Evolutionary conservation across 1,284 basidiomycete genomes (phyloP).

Genomic region (Pholiota adiposa): DNA sequence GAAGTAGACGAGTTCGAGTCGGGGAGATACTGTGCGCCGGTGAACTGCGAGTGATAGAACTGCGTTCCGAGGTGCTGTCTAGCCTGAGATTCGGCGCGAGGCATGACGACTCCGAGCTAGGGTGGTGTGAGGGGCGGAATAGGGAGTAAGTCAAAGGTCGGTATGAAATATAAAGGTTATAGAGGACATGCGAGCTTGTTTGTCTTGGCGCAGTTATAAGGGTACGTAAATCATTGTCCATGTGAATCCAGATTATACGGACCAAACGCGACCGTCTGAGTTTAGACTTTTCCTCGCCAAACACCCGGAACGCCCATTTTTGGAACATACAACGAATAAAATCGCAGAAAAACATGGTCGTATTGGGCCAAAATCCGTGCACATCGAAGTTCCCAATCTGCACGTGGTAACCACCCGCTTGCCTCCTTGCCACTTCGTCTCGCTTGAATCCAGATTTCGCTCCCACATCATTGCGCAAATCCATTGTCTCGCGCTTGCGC

Average conservation of each 20-base stretch:
- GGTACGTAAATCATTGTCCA: slow-evolving; percentile 27
- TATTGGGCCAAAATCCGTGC: slow-evolving; percentile 19
- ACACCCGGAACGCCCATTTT: slow-evolving; percentile 26
- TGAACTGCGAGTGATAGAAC: slow-evolving; percentile 35
- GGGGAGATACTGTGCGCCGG: slow-evolving; percentile 28
- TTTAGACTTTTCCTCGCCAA: slow-evolving; percentile 33
- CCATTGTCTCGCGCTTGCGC: no score
- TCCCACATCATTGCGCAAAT: neutral
- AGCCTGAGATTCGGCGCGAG: slow-evolving; percentile 37
- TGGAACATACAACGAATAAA: slow-evolving; percentile 13
- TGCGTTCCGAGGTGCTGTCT: slow-evolving; percentile 26
- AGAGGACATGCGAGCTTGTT: slow-evolving; percentile 10
- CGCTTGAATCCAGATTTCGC: neutral
- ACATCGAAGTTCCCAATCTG: slow-evolving; percentile 20
- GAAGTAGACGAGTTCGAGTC: slow-evolving; percentile 27
- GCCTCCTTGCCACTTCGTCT: neutral
- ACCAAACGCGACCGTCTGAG: slow-evolving; percentile 22
- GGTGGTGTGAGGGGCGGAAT: slow-evolving; percentile 5
- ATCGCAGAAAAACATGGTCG: slow-evolving; percentile 14
- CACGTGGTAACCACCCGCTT: slow-evolving; percentile 19
- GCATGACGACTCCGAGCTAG: slow-evolving; percentile 33
- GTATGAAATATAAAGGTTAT: slow-evolving; percentile 26
- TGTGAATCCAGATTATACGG: slow-evolving; percentile 29
- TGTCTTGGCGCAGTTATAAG: slow-evolving; percentile 27
- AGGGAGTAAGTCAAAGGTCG: neutral